Base-by-base conservation (phyloP, 306 rosid species). In the Casuarina cunninghamiana region DNA sequence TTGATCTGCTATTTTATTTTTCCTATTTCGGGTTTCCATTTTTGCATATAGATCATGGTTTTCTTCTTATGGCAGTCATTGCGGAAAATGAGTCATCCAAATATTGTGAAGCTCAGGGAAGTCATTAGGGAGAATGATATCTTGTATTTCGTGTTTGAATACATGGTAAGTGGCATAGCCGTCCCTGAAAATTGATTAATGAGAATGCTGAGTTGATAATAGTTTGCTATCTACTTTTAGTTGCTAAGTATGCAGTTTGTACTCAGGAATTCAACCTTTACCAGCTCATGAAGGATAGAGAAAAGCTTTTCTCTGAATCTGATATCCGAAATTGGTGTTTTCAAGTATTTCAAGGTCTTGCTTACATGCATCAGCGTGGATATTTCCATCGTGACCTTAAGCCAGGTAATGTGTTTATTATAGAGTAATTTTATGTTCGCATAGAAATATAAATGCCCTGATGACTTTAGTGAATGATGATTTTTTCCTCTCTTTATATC, bases 341-440 rank as follows among this genome's bases (percentile, higher is more conserved):
- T 81, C 99, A 96, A 86, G 97, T 93, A 82, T 96, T 96, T 82
- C 99, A 96, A 85, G 96, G 96, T 74, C 99, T 96, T 77, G 90
- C 99, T 32, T 93, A 91, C 87, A 96, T 96, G 92, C 99, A 96
- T 77, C 99, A 96, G 84, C 92, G 91, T 78, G 99, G 99, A 78
- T 96, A 96, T 86, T 96, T 96, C 86, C 99, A 96, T 78, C 99
- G 99, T 6, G 99, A 96, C 78, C 89, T 96, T 68, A 96, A 96
- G 84, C 99, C 99, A 81, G 99, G 99, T 95, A 92, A 74, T 43
- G 32, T 26, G 32, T 26, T 26, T 26, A 26, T 26, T 26, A 26
- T 26, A 26, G 32, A 26, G 32, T 26, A 26, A 26, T 26, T 26
- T 26, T 26, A 26, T 26, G 32, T 26, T 26, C 32, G 32, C 32